Evolutionary conservation across 2,329 filamentous ascomycete genomes (phyloP).

Genomic region (Nemania serpens): DNA sequence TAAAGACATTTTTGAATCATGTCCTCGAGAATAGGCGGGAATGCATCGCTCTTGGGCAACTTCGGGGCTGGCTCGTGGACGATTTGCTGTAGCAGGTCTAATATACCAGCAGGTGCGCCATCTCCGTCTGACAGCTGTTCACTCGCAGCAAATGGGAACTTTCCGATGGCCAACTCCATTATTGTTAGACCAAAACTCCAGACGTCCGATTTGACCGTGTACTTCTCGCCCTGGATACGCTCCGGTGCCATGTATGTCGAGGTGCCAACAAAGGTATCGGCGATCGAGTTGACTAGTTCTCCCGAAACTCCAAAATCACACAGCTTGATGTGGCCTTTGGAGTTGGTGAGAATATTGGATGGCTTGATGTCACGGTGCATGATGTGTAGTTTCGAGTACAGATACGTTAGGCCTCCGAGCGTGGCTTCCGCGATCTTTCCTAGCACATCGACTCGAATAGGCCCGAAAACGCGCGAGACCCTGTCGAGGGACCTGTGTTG

Average conservation of each 20-base stretch:
- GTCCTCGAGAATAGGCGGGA: slow-evolving; percentile 91
- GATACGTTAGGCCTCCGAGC: slow-evolving; percentile 88
- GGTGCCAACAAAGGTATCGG: slow-evolving; percentile 96
- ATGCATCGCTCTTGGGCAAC: slow-evolving; percentile 95
- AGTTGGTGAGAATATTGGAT: slow-evolving; percentile 96
- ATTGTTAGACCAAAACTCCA: slow-evolving; percentile 96
- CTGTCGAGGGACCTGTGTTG: slow-evolving; percentile 79
- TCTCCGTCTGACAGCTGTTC: slow-evolving; percentile 73
- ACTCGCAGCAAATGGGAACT: slow-evolving; percentile 88
- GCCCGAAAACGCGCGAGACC: slow-evolving; percentile 92
- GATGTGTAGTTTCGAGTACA: slow-evolving; percentile 94
- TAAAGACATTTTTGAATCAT: slow-evolving; percentile 96
- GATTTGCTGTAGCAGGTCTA: slow-evolving; percentile 95
- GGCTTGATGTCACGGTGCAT: slow-evolving; percentile 99
- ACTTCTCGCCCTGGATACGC: slow-evolving; percentile 94
- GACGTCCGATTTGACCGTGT: slow-evolving; percentile 97
- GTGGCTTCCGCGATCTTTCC: slow-evolving; percentile 98
- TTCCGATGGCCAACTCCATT: slow-evolving; percentile 97
- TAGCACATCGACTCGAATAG: slow-evolving; percentile 91
- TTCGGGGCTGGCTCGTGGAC: slow-evolving; percentile 94
- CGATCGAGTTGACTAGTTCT: slow-evolving; percentile 96
- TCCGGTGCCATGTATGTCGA: slow-evolving; percentile 99
- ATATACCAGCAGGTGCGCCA: slow-evolving; percentile 87
- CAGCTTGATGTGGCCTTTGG: slow-evolving; percentile 90
- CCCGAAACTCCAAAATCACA: slow-evolving; percentile 99